Conservation (phyloP, 1,284 basidiomycete genomes). For the Tylopilus sp. region DNA sequence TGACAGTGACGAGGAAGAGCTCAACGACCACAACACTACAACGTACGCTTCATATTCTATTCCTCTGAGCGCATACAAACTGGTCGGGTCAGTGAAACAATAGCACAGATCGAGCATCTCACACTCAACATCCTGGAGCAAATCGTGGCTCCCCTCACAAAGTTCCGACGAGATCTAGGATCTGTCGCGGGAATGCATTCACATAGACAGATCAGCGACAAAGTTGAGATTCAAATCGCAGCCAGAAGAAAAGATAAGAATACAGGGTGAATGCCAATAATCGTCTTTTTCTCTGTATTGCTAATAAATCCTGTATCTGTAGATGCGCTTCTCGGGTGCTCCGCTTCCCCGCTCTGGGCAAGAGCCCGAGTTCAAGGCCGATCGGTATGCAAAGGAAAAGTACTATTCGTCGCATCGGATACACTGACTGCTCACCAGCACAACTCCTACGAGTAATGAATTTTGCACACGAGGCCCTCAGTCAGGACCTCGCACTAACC, state of each 20-base stretch:
- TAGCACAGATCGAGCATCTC: conserved; percentile 49
- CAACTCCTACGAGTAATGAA: conserved; percentile 63
- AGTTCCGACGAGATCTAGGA: background rate
- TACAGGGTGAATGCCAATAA: conserved; percentile 14
- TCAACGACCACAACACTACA: background rate
- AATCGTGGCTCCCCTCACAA: conserved; percentile 36
- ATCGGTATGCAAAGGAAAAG: conserved; percentile 60
- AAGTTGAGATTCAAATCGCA: conserved; percentile 27
- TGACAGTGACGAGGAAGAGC: conserved; percentile 18
- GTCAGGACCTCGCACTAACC: conserved; percentile 55
- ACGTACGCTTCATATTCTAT: conserved; percentile 6
- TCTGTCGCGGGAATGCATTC: conserved; percentile 4
- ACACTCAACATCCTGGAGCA: conserved; percentile 55
- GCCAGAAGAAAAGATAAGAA: conserved; percentile 25
- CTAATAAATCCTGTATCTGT: conserved; percentile 12
- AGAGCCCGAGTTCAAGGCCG: conserved; percentile 47
- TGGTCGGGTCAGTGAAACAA: conserved; percentile 24
- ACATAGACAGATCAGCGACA: conserved; percentile 19
- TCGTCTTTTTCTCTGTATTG: background rate
- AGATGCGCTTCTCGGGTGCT: conserved; percentile 25
- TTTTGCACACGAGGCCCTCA: conserved; percentile 62
- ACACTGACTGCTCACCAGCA: conserved; percentile 42
- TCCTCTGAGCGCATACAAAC: conserved; percentile 21
- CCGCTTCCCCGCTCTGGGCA: conserved; percentile 35
- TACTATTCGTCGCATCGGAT: too few relatives aligned